phyloP scores from a whole-genome alignment of 2,329 filamentous ascomycete genomes.

The Talaromyces sp. region DNA sequence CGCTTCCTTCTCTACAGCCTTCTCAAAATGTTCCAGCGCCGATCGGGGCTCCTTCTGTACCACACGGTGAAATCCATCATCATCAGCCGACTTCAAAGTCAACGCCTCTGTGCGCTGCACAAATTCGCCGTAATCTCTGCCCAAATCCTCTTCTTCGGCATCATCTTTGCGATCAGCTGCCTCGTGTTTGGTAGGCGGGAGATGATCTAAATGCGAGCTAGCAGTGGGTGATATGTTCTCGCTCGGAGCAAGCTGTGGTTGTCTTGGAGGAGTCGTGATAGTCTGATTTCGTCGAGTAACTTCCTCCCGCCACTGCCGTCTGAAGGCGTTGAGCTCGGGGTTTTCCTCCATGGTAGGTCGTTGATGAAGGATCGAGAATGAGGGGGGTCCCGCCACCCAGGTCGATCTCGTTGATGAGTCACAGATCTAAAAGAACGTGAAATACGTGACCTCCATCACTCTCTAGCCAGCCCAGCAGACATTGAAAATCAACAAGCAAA shows the following conservation, averaged over 20 bases:
- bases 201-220: conserved; percentile 26
- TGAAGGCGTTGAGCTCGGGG: conserved; percentile 79
- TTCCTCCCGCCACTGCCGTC: conserved; percentile 80
- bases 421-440: not conserved
- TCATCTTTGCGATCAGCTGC: conserved; percentile 39
- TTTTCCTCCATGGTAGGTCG: conserved; percentile 43
- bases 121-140: conserved; percentile 29
- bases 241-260: conserved; percentile 20
- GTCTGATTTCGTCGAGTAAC: conserved; percentile 53
- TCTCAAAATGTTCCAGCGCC: conserved; percentile 88
- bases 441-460: not conserved
- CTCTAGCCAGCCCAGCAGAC: not conserved
- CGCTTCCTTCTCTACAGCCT: conserved; percentile 81
- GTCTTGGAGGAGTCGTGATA: conserved; percentile 9
- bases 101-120: conserved; percentile 34
- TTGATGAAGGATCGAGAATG: not conserved
- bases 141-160: conserved; percentile 28
- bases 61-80: conserved; percentile 35
- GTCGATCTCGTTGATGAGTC: conserved; percentile 1
- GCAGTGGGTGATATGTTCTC: conserved; percentile 8
- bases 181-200: conserved; percentile 40
- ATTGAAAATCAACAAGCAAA: not conserved
- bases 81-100: conserved; percentile 35
- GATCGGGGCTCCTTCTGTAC: conserved; percentile 57
- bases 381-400: not conserved